Conservation (phyloP, 2,329 filamentous ascomycete genomes). For the Aspergillus chevalieri region DNA sequence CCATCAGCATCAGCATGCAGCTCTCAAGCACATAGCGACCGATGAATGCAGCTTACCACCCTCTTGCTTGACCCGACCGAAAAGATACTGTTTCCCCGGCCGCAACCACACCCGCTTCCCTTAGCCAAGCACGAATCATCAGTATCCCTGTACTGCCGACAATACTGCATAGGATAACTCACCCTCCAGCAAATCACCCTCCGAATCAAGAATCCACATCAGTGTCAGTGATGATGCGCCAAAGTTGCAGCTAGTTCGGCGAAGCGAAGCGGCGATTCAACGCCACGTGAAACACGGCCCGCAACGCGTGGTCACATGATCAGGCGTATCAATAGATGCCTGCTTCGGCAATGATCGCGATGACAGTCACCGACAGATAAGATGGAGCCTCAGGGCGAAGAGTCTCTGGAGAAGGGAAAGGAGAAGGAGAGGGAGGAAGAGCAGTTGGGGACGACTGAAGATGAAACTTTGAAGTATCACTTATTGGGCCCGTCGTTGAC, state of each 20-base stretch:
- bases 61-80: conserved; percentile 66
- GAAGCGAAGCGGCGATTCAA: not conserved
- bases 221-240: conserved; percentile 8
- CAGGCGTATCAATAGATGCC: conserved; percentile 23
- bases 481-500: conserved; percentile 85
- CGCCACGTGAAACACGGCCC: conserved; percentile 13
- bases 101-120: conserved; percentile 74
- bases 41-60: conserved; percentile 45
- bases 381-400: conserved; percentile 18
- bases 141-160: not conserved
- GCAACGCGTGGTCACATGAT: conserved; percentile 34
- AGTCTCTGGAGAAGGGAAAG: conserved; percentile 2
- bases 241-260: not conserved
- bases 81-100: conserved; percentile 77
- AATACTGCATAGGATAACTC: conserved; percentile 44
- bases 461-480: conserved; percentile 74
- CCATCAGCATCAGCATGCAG: not conserved
- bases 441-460: not conserved
- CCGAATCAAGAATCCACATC: conserved; percentile 61
- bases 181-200: conserved; percentile 44
- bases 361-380: conserved; percentile 6
- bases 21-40: not conserved
- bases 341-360: conserved; percentile 12
- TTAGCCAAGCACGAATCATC: conserved; percentile 24
- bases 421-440: not conserved